phyloP scores from a whole-genome alignment of 2,329 filamentous ascomycete species.

The Cadophora luteo-olivacea region DNA sequence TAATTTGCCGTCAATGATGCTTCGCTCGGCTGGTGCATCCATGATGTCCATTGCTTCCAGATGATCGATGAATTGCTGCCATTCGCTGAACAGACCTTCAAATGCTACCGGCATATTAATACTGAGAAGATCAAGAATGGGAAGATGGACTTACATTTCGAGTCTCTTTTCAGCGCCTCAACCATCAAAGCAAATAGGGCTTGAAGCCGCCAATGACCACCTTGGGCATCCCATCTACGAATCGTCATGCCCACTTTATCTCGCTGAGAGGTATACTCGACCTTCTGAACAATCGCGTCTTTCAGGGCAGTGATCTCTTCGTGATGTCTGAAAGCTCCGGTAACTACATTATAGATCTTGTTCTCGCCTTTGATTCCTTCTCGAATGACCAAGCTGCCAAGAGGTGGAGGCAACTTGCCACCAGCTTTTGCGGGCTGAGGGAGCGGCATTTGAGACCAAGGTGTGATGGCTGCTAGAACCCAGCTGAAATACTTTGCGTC shows the following conservation, averaged over 20 bases:
- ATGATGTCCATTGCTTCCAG: conserved; percentile 60
- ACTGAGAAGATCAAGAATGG: not conserved
- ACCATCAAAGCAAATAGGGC: conserved; percentile 71
- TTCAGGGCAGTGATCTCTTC: conserved; percentile 69
- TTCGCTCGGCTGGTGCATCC: conserved; percentile 63
- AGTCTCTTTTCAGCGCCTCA: conserved; percentile 58
- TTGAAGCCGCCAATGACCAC: conserved; percentile 73
- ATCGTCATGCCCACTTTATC: conserved; percentile 78
- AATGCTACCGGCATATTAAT: conserved; percentile 32
- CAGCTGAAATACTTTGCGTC: conserved; percentile 77
- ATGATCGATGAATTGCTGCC: conserved; percentile 63
- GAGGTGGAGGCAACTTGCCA: conserved; percentile 60
- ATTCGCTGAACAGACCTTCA: conserved; percentile 53
- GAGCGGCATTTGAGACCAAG: conserved; percentile 66
- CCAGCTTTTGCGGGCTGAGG: conserved; percentile 48
- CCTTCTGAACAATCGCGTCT: conserved; percentile 54
- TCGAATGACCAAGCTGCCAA: conserved; percentile 68
- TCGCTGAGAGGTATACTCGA: conserved; percentile 56
- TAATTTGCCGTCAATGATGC: conserved; percentile 76
- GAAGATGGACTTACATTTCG: conserved; percentile 17
- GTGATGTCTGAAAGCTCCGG: conserved; percentile 67
- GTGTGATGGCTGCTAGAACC: conserved; percentile 76
- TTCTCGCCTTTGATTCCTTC: conserved; percentile 84
- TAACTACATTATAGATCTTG: conserved; percentile 73
- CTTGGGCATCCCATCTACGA: conserved; percentile 69